Evolutionary conservation across 371 early-diverging fungal genomes (phyloP), one percentile per base, ranked within the genome.

Genomic region (Mucor plumbeus): DNA sequence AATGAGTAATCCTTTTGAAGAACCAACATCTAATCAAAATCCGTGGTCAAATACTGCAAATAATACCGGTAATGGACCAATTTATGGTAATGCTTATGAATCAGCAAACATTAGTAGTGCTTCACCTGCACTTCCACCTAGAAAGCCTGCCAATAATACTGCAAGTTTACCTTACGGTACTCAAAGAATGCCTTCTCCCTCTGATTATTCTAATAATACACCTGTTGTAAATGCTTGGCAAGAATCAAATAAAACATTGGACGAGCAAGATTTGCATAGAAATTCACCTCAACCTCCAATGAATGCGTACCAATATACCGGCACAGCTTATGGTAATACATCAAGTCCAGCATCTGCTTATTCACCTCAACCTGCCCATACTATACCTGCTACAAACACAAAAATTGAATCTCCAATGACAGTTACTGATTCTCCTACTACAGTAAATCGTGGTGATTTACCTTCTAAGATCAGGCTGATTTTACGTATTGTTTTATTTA

Each of bases 401-500:
- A 61, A 54, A 56, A 44, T 57, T 53, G 62, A 61, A 47, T 31
- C 70, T 6, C 64, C 64, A 39, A 65, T 61, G 64, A 43, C 50
- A 4, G 55, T 53, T 2, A 21, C 39, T 21, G 61, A 64, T 14
- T 34, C 55, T 41, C 26, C 39, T 2, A 13, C 35, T 1, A 53
- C 38, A 0, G 36, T 36, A 15, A 59, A 59, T 33, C 34, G 11
- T 10, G 17, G n/a, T 26, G 26, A 26, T 26, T 26, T 26, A 26
- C 79, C 79, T 33, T 74, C 76, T 35, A 80, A 74, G 56, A 64
- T 69, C 19, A 75, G 82, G 34, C 55, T 73, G 5, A 58, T 72
- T n/a, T 47, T 82, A n/a, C 77, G 85, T 34, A 34, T 77, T 53
- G 54, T 79, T n/a, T 68, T 75, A 54, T 66, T 84, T 34, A 60